These are phyloP conservation scores for Vaccinium corymbosum DNA, from an alignment of 148 eudicot genomes.

Conservation along the genomic window DNA sequence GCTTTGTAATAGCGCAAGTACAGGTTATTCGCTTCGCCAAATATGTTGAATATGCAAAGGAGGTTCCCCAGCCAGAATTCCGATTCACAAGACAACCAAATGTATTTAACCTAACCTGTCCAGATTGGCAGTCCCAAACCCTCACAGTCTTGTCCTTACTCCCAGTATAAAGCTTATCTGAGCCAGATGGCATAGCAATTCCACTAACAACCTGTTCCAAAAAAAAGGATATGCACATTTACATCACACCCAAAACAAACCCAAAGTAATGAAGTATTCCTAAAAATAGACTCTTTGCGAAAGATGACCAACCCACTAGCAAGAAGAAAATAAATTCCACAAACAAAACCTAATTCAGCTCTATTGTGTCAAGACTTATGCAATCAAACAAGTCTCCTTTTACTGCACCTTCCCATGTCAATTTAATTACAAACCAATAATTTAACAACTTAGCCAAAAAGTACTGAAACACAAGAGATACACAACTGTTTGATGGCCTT, in stretches of 20 bases:
- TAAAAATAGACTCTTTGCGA: neutral
- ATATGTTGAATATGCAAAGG: neutral
- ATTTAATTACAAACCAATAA: neutral
- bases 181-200: constrained; percentile 72
- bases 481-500: neutral
- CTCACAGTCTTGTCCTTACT: constrained; percentile 81
- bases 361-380: too few species aligned
- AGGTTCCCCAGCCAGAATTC: neutral
- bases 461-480: neutral
- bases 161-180: constrained; percentile 90
- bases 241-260: constrained; percentile 4
- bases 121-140: constrained; percentile 96
- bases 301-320: neutral
- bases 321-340: neutral
- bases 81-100: neutral
- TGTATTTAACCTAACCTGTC: constrained; percentile 51
- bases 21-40: neutral
- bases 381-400: neutral
- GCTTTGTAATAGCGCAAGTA: neutral
- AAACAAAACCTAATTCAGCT: too few species aligned
- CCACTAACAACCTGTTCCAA: constrained; percentile 70
- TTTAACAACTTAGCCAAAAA: constrained; percentile 9
- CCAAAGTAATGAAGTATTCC: neutral
- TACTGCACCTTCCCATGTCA: neutral
- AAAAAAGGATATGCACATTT: constrained; percentile 15